A percentile compares a stretch with the other conserved stretches of the same genome.
These are phyloP conservation scores for Haemoproteus tartakovskyi DNA, from an alignment of 169 alveolate genomes.

Conservation along the genomic window DNA sequence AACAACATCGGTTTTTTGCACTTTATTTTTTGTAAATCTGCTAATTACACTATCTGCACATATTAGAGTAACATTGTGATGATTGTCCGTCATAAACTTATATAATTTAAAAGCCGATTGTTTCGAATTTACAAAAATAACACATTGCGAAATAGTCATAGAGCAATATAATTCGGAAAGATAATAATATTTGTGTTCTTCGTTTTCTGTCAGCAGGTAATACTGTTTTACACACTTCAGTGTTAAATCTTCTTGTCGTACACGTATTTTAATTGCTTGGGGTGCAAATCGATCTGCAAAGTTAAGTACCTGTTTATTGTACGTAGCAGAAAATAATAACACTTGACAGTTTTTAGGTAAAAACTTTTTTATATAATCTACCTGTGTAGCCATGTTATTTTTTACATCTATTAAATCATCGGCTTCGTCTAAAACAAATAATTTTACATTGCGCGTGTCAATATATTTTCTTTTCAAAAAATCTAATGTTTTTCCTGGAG, in stretches of 20 bases:
- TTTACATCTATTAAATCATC: slow-evolving; percentile 92
- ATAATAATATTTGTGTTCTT: slow-evolving; percentile 90
- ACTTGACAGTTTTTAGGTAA: slow-evolving; percentile 83
- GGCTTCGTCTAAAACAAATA: slow-evolving; percentile 95
- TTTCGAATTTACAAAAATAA: slow-evolving; percentile 95
- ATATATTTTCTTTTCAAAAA: slow-evolving; percentile 87
- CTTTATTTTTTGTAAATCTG: slow-evolving; percentile 46
- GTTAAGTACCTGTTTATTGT: slow-evolving; percentile 84
- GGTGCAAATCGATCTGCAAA: slow-evolving; percentile 89
- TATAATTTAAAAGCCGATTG: slow-evolving; percentile 90
- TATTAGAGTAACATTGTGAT: slow-evolving; percentile 55
- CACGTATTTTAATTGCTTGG: slow-evolving; percentile 80
- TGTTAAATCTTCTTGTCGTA: slow-evolving; percentile 93
- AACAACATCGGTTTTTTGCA: slow-evolving; percentile 78
- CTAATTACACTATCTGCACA: slow-evolving; percentile 67
- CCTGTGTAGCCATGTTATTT: slow-evolving; percentile 89
- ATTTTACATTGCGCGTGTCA: slow-evolving; percentile 70
- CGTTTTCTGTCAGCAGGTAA: slow-evolving; percentile 86
- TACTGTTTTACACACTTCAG: slow-evolving; percentile 94
- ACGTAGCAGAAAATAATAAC: slow-evolving; percentile 90
- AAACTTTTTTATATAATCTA: slow-evolving; percentile 78
- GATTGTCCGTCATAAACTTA: slow-evolving; percentile 83
- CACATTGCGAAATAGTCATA: slow-evolving; percentile 95
- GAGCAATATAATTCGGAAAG: slow-evolving; percentile 92
- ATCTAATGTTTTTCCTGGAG: slow-evolving; percentile 97